Conservation (phyloP, 768 basidiomycete genomes). For the Scleroderma citrinum region DNA sequence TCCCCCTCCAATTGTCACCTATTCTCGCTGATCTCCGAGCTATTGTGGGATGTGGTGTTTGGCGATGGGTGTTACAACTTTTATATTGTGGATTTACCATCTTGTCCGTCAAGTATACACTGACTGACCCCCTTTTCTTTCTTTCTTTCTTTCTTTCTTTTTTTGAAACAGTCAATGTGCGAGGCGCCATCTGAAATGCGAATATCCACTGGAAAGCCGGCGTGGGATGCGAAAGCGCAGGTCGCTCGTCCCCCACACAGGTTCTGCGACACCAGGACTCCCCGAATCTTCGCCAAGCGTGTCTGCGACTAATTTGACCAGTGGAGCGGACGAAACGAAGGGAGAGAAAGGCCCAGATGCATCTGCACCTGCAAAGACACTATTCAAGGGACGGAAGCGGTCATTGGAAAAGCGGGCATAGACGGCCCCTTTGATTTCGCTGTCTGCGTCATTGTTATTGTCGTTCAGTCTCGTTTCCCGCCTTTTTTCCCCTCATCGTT, state of each 20-base stretch:
- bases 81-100: too few relatives aligned
- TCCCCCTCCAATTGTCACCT: slow-evolving; percentile 17
- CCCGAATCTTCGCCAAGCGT: background rate
- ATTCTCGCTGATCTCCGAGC: slow-evolving; percentile 24
- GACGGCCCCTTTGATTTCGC: too few relatives aligned
- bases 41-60: background rate
- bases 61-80: too few relatives aligned
- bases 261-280: slow-evolving; percentile 15
- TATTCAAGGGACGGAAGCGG: slow-evolving; percentile 1
- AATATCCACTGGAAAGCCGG: slow-evolving; percentile 65
- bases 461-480: background rate
- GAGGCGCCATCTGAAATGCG: slow-evolving; percentile 61
- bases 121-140: too few relatives aligned
- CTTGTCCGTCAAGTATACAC: background rate
- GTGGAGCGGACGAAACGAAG: background rate
- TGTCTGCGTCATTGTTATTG: background rate
- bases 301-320: background rate
- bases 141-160: too few relatives aligned
- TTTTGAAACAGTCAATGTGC: slow-evolving; percentile 78
- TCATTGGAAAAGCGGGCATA: background rate
- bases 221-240: slow-evolving; percentile 54
- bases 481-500: background rate
- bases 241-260: slow-evolving; percentile 29
- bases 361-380: background rate
- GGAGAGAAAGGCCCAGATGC: background rate